phyloP scores from a whole-genome alignment of 306 rosid species.

The Dryas octopetala region DNA sequence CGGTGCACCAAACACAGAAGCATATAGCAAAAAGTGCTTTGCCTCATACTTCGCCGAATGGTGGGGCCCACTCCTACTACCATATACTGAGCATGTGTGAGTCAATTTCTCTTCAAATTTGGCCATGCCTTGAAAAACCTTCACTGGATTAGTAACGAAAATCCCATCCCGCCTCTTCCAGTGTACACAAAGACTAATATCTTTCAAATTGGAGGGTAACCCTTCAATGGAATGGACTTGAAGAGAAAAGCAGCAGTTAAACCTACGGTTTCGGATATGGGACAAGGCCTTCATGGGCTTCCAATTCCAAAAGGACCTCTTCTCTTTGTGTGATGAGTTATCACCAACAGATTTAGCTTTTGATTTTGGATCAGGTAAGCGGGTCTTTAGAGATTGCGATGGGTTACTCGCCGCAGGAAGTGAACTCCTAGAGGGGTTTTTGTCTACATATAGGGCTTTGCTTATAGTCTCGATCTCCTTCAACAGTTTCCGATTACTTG shows the following conservation, averaged over 20 bases:
- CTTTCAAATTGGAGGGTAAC: constrained; percentile 53
- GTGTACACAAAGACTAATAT: constrained; percentile 56
- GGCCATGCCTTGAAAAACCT: constrained; percentile 53
- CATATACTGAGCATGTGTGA: constrained; percentile 63
- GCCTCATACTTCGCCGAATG: constrained; percentile 90
- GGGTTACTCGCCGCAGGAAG: constrained; percentile 24
- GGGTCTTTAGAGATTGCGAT: constrained; percentile 33
- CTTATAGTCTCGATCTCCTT: constrained; percentile 65
- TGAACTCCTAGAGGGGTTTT: constrained; percentile 39
- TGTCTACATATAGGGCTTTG: constrained; percentile 47
- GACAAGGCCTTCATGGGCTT: constrained; percentile 66
- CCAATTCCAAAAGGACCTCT: constrained; percentile 90
- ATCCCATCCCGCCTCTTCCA: constrained; percentile 79
- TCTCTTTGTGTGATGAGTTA: constrained; percentile 57
- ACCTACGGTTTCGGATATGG: constrained; percentile 53
- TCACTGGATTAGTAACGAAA: constrained; percentile 63
- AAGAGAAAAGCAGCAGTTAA: constrained; percentile 77
- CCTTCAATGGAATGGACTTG: constrained; percentile 75
- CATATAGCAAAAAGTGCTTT: constrained; percentile 72
- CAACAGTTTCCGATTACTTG: constrained; percentile 52
- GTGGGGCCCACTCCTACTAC: constrained; percentile 74
- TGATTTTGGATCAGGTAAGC: constrained; percentile 38
- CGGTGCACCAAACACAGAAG: constrained; percentile 51
- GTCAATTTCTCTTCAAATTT: constrained; percentile 70
- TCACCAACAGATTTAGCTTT: constrained; percentile 41